A percentile compares a stretch with the other conserved stretches of the same genome.
These are phyloP conservation scores for Botrytis elliptica DNA, from an alignment of 2,329 filamentous ascomycete species.

Conservation along the genomic window DNA sequence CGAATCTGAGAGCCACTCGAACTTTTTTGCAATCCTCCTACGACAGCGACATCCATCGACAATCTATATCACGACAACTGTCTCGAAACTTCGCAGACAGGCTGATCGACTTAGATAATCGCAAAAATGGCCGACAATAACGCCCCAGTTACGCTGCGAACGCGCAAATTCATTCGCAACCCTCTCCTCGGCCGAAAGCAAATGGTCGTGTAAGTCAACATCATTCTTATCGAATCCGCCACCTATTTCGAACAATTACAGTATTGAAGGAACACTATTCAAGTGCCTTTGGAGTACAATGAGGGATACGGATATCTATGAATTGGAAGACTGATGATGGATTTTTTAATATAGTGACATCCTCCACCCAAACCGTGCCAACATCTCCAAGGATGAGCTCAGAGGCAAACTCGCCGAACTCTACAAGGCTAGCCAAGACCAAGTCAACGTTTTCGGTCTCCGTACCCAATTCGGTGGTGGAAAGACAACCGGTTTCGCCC, in stretches of 20 bases:
- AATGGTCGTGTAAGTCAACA: constrained; percentile 91
- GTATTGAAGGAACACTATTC: background rate
- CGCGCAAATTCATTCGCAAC: constrained; percentile 99
- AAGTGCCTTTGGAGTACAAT: background rate
- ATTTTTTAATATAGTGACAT: constrained; percentile 75
- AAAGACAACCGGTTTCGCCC: constrained; percentile 98
- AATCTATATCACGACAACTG: constrained; percentile 35
- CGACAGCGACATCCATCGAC: constrained; percentile 37
- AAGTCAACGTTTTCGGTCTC: constrained; percentile 97
- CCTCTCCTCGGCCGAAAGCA: constrained; percentile 97
- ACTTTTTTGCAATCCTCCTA: constrained; percentile 27
- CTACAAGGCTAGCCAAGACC: constrained; percentile 98
- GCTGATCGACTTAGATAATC: constrained; percentile 41
- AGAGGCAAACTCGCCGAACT: constrained; percentile 89
- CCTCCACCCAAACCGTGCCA: constrained; percentile 96
- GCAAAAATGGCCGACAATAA: constrained; percentile 87
- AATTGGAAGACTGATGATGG: constrained; percentile 27
- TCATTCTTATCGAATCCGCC: constrained; percentile 25
- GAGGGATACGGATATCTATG: constrained; percentile 18
- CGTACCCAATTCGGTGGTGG: constrained; percentile 98
- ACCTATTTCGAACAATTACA: constrained; percentile 13
- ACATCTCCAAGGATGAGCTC: constrained; percentile 99
- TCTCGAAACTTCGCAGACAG: constrained; percentile 37
- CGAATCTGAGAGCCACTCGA: constrained; percentile 23
- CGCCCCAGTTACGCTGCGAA: constrained; percentile 79